A percentile compares a stretch with the other conserved stretches of the same genome.
phyloP scores from a whole-genome alignment of 2,329 filamentous ascomycete species.

The Fusarium neocosmosporiellum region DNA sequence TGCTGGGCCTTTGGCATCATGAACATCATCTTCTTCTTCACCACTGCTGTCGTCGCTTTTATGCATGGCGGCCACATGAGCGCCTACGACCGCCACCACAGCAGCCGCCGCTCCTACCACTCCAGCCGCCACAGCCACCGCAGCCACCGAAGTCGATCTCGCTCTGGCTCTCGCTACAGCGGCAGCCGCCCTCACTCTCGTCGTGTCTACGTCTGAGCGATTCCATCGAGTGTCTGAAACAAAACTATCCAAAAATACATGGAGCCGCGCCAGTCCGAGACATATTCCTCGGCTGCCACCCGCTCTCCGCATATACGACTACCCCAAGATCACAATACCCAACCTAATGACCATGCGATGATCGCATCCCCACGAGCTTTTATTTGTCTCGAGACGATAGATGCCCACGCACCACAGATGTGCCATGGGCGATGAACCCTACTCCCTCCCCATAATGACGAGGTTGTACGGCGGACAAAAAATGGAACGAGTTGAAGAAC shows the following conservation, averaged over 20 bases:
- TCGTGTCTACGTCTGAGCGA: slow-evolving; percentile 58
- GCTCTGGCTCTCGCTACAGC: slow-evolving; percentile 52
- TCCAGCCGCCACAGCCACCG: slow-evolving; percentile 56
- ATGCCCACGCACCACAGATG: slow-evolving; percentile 10
- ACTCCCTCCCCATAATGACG: background rate
- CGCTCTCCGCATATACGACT: slow-evolving; percentile 14
- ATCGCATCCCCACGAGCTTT: slow-evolving; percentile 17
- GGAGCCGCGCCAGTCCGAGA: slow-evolving; percentile 2
- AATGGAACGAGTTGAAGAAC: background rate
- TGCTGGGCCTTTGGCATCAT: slow-evolving; percentile 92
- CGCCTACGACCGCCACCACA: slow-evolving; percentile 49
- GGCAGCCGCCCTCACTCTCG: slow-evolving; percentile 61
- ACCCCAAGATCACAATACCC: slow-evolving; percentile 30
- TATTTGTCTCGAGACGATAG: slow-evolving; percentile 12
- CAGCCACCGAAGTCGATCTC: slow-evolving; percentile 48
- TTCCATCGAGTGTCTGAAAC: background rate
- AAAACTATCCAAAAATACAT: slow-evolving; percentile 4
- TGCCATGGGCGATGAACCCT: slow-evolving; percentile 1
- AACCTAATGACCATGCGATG: slow-evolving; percentile 19
- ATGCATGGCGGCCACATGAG: slow-evolving; percentile 65
- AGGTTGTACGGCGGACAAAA: background rate
- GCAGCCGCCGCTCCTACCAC: slow-evolving; percentile 50
- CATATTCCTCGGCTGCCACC: background rate
- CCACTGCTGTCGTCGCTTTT: slow-evolving; percentile 78
- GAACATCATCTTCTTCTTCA: slow-evolving; percentile 82